Percentiles rank a stretch among this genome's conserved stretches.
phyloP scores from a whole-genome alignment of 202 grass and related monocot genomes.

The Bolboschoenoplectus hybrid region DNA sequence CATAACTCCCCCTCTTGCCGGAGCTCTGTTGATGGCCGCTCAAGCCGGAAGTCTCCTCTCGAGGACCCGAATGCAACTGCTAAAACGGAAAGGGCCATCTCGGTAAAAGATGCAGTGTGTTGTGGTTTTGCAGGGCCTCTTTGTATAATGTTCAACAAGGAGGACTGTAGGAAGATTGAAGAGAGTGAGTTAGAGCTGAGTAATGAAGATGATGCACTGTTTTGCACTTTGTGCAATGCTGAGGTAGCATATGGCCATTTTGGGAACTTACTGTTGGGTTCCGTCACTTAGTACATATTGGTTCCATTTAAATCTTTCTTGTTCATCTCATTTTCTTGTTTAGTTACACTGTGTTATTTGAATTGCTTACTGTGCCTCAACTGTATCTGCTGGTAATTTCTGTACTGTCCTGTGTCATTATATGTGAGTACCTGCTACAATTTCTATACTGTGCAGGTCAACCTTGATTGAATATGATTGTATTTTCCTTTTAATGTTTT shows the following conservation, averaged over 20 bases:
- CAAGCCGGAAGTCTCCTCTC: slow-evolving; percentile 51
- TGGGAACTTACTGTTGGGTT: slow-evolving; percentile 26
- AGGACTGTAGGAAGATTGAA: slow-evolving; percentile 80
- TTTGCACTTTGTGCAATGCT: slow-evolving; percentile 96
- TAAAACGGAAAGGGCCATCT: slow-evolving; percentile 38
- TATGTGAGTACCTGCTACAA: neutral
- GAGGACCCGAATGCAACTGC: slow-evolving; percentile 30
- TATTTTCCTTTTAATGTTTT: slow-evolving; percentile 10
- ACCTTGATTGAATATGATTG: slow-evolving; percentile 14
- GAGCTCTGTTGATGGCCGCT: slow-evolving; percentile 75
- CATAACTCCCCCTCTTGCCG: slow-evolving; percentile 65
- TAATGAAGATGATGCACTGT: slow-evolving; percentile 82
- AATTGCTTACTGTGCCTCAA: neutral
- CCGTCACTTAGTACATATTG: neutral
- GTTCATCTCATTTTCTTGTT: slow-evolving; percentile 32
- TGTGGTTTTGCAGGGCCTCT: slow-evolving; percentile 68
- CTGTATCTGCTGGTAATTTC: slow-evolving; percentile 11
- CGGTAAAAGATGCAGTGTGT: slow-evolving; percentile 60
- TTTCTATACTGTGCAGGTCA: slow-evolving; percentile 1
- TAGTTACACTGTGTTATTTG: neutral
- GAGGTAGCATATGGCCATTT: slow-evolving; percentile 56
- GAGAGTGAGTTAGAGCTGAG: slow-evolving; percentile 66
- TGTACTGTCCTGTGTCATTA: neutral
- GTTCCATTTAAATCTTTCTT: slow-evolving; percentile 3
- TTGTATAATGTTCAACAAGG: slow-evolving; percentile 85